phyloP scores from a whole-genome alignment of 2,329 filamentous ascomycete genomes.

The Colletotrichum agaves region DNA sequence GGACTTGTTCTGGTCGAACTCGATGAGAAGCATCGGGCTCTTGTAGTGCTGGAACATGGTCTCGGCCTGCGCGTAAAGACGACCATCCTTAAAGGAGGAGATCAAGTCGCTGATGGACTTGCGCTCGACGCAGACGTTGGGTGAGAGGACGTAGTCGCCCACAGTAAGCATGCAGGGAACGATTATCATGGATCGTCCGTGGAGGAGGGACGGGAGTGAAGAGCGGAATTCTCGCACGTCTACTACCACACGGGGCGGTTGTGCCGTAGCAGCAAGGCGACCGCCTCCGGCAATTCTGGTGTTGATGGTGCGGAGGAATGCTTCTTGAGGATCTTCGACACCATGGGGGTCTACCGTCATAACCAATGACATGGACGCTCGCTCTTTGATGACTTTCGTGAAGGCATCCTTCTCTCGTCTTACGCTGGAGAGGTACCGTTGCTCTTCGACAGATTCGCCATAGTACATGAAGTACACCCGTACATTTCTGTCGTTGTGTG shows the following conservation, averaged over 20 bases:
- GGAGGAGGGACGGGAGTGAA: constrained; percentile 88
- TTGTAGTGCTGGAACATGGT: constrained; percentile 96
- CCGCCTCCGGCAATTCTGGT: constrained; percentile 96
- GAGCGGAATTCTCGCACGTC: constrained; percentile 97
- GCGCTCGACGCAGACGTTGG: constrained; percentile 91
- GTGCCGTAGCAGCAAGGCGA: constrained; percentile 81
- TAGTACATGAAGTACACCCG: constrained; percentile 98
- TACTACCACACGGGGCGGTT: constrained; percentile 90
- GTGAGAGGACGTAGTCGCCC: constrained; percentile 93
- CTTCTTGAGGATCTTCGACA: constrained; percentile 85
- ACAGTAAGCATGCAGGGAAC: constrained; percentile 97
- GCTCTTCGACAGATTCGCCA: constrained; percentile 92
- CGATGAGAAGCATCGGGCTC: constrained; percentile 89
- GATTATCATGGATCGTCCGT: constrained; percentile 87
- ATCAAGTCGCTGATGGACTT: constrained; percentile 94
- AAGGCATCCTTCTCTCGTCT: constrained; percentile 97
- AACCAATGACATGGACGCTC: constrained; percentile 90
- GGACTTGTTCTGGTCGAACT: constrained; percentile 97
- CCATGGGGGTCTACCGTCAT: constrained; percentile 78
- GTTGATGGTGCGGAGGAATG: constrained; percentile 94
- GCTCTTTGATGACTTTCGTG: constrained; percentile 92
- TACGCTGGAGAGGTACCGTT: constrained; percentile 88
- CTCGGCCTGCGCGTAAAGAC: constrained; percentile 91
- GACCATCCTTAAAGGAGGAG: constrained; percentile 89
- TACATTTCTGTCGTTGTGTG: constrained; percentile 88